Conservation (phyloP, 306 rosid species). For the Prunus mongolica region DNA sequence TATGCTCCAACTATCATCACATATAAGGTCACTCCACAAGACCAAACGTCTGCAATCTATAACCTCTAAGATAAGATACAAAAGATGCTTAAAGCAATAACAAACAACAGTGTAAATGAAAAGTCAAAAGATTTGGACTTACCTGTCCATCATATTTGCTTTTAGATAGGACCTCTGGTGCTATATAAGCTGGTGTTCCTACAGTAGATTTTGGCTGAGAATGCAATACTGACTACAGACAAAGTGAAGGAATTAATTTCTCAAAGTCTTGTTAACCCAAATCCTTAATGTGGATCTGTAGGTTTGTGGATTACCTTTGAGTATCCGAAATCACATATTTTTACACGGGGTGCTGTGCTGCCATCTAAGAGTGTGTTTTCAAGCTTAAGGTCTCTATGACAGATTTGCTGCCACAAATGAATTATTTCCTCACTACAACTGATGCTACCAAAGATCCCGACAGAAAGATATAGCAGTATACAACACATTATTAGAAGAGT, state of each 20-base stretch:
- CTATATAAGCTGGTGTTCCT: slow-evolving; percentile 91
- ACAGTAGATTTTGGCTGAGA: slow-evolving; percentile 88
- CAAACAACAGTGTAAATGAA: not conserved
- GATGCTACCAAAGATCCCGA: slow-evolving; percentile 2
- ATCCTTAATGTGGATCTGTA: not conserved
- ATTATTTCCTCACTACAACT: slow-evolving; percentile 9
- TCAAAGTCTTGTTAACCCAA: slow-evolving; percentile 20
- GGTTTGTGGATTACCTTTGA: slow-evolving; percentile 58
- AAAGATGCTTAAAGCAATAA: not conserved
- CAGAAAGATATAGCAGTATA: not conserved
- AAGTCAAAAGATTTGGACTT: slow-evolving; percentile 14
- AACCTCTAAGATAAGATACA: slow-evolving; percentile 3
- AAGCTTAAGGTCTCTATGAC: slow-evolving; percentile 91
- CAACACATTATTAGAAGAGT: slow-evolving; percentile 2
- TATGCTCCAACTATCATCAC: slow-evolving; percentile 87
- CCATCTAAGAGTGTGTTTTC: slow-evolving; percentile 83
- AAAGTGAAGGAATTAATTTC: slow-evolving; percentile 14
- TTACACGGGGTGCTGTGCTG: slow-evolving; percentile 68
- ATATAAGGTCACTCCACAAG: slow-evolving; percentile 87
- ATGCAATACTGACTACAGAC: slow-evolving; percentile 64
- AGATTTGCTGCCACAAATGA: slow-evolving; percentile 58
- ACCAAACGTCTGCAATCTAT: slow-evolving; percentile 94
- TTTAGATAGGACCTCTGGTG: slow-evolving; percentile 77
- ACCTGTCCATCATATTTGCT: slow-evolving; percentile 86
- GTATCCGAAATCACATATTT: slow-evolving; percentile 85